phyloP scores from a whole-genome alignment of 495 filamentous ascomycete genomes.

The Penicillium nucicola region DNA sequence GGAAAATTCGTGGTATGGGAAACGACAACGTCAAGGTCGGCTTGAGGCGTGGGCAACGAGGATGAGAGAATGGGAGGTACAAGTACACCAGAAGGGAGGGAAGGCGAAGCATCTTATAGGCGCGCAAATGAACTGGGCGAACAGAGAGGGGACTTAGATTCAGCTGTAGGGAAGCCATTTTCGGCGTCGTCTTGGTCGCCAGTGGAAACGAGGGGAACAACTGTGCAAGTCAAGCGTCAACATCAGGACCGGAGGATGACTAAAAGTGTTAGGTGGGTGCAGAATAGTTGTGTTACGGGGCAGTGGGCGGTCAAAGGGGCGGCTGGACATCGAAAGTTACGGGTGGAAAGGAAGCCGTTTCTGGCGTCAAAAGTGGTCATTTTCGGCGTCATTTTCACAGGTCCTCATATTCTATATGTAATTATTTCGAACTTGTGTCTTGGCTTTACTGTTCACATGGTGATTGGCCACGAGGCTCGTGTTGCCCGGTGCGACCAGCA shows the following conservation, averaged over 20 bases:
- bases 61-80: slow-evolving; percentile 1
- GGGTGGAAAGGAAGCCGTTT: slow-evolving; percentile 10
- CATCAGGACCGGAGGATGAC: slow-evolving; percentile 8
- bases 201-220: slow-evolving; percentile 6
- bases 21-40: not conserved
- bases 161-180: slow-evolving; percentile 10
- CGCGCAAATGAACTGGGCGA: slow-evolving; percentile 5
- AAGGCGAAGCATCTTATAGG: slow-evolving; percentile 19
- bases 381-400: slow-evolving; percentile 22
- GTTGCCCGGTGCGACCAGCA: too few relatives aligned
- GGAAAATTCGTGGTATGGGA: not conserved
- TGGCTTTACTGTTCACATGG: too few relatives aligned
- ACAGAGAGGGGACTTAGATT: slow-evolving; percentile 1
- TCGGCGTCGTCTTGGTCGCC: slow-evolving; percentile 9
- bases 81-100: slow-evolving; percentile 8
- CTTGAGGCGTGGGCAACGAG: not conserved
- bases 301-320: slow-evolving; percentile 7
- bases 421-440: too few relatives aligned
- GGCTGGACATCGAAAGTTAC: slow-evolving; percentile 9
- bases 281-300: slow-evolving; percentile 9
- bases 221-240: slow-evolving; percentile 9
- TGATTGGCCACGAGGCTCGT: too few relatives aligned
- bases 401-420: slow-evolving; percentile 22
- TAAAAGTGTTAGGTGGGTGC: not conserved
- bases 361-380: slow-evolving; percentile 19